Conservation (phyloP, 352 stramenopile species). For the Phytopythium helicoides region DNA sequence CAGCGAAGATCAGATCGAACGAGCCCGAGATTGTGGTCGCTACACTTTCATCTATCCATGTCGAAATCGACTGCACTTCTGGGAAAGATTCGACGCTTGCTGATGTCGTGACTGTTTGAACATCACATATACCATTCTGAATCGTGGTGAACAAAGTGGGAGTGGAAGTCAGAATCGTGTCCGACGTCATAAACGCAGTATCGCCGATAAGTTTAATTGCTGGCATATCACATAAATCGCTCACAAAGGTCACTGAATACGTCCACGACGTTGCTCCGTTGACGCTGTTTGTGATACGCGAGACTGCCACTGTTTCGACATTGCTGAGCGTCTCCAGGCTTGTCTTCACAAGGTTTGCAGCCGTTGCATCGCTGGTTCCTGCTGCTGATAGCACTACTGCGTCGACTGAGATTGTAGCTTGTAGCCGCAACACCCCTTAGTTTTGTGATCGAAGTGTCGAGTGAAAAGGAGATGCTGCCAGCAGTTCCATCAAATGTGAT, state of each 20-base stretch:
- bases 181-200: constrained; percentile 35
- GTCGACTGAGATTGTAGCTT: constrained; percentile 41
- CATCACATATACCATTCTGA: constrained; percentile 89
- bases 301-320: constrained; percentile 80
- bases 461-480: constrained; percentile 64
- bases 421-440: constrained; percentile 44
- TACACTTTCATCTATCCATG: constrained; percentile 52
- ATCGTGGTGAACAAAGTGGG: constrained; percentile 54
- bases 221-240: constrained; percentile 82
- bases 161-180: constrained; percentile 28
- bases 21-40: constrained; percentile 44
- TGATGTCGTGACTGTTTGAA: constrained; percentile 93
- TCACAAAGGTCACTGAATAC: constrained; percentile 87
- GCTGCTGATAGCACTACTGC: constrained; percentile 33
- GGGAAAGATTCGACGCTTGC: constrained; percentile 87
- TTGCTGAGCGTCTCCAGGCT: constrained; percentile 83
- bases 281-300: constrained; percentile 32
- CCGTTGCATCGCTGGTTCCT: constrained; percentile 41
- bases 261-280: constrained; percentile 36
- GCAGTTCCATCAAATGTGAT: constrained; percentile 64
- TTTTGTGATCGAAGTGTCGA: constrained; percentile 69
- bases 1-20: constrained; percentile 65
- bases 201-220: constrained; percentile 57
- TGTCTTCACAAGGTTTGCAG: constrained; percentile 74
- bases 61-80: constrained; percentile 88